Percentiles rank a stretch among this genome's conserved stretches.
Conservation (phyloP, 2,329 filamentous ascomycete species). For the Laburnicola sp. region DNA sequence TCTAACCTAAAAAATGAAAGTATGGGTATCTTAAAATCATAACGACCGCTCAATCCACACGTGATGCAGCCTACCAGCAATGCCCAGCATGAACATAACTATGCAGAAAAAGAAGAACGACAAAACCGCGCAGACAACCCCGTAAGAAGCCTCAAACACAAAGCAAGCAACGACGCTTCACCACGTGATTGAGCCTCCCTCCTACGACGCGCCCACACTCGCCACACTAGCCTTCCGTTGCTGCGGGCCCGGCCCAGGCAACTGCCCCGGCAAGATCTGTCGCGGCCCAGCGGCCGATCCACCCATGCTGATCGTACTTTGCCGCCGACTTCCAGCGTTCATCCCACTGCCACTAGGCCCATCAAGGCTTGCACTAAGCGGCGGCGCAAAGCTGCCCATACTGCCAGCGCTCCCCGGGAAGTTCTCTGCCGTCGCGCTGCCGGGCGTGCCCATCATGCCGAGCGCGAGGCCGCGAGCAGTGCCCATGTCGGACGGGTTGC, state of each 20-base stretch:
- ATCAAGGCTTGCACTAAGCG: constrained; percentile 39
- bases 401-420: constrained; percentile 36
- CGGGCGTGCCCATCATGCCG: constrained; percentile 38
- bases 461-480: constrained; percentile 30
- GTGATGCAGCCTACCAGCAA: not conserved
- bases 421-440: constrained; percentile 34
- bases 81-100: too few species aligned
- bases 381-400: constrained; percentile 29
- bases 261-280: constrained; percentile 43
- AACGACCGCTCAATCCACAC: not conserved
- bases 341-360: constrained; percentile 15
- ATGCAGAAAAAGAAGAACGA: too few species aligned
- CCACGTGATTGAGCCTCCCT: too few species aligned
- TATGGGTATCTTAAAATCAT: not conserved
- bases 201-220: constrained; percentile 18
- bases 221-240: constrained; percentile 37
- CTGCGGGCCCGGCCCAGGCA: constrained; percentile 38
- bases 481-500: constrained; percentile 27
- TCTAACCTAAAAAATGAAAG: not conserved
- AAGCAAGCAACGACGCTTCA: too few species aligned
- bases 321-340: constrained; percentile 29
- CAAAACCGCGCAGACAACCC: too few species aligned
- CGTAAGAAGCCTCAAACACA: too few species aligned
- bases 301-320: constrained; percentile 34
- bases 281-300: constrained; percentile 28